Conservation (phyloP, 306 rosid genomes). For the Gastrolobium bilobum region DNA sequence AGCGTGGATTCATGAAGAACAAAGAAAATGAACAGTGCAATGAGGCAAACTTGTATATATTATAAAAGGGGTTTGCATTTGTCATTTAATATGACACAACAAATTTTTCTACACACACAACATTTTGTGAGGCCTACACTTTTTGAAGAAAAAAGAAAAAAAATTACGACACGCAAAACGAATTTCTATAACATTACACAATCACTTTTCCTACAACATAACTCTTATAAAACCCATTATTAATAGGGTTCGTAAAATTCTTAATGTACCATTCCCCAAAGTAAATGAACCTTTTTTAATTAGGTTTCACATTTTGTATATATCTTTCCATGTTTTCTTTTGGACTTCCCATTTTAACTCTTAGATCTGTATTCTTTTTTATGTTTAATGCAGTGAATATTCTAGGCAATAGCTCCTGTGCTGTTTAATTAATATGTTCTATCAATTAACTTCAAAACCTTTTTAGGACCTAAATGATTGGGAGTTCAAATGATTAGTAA, state of each 20-base stretch:
- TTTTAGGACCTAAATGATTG: conserved; percentile 51
- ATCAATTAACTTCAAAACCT: conserved; percentile 26
- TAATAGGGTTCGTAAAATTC: conserved; percentile 26
- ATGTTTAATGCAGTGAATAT: conserved; percentile 29
- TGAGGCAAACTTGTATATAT: conserved; percentile 2
- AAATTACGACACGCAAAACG: too few species aligned
- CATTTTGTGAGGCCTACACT: too few species aligned
- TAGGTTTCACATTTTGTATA: conserved; percentile 17
- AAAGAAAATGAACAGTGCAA: conserved; percentile 37
- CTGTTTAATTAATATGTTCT: conserved; percentile 36
- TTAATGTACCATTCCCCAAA: conserved; percentile 38
- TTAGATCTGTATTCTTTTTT: conserved; percentile 8
- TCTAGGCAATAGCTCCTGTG: not conserved
- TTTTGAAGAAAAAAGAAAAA: too few species aligned
- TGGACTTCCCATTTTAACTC: conserved; percentile 9
- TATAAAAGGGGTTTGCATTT: not conserved
- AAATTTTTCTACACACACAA: too few species aligned
- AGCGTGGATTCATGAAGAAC: conserved; percentile 40
- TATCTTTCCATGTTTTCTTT: conserved; percentile 24
- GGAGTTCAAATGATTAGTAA: conserved; percentile 49
- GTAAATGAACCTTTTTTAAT: conserved; percentile 37
- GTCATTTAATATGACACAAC: too few species aligned
- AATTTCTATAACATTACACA: too few species aligned
- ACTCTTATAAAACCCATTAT: too few species aligned
- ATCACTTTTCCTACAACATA: too few species aligned